phyloP scores from a whole-genome alignment of 768 basidiomycete genomes.

The Candolleomyces aberdarensis region DNA sequence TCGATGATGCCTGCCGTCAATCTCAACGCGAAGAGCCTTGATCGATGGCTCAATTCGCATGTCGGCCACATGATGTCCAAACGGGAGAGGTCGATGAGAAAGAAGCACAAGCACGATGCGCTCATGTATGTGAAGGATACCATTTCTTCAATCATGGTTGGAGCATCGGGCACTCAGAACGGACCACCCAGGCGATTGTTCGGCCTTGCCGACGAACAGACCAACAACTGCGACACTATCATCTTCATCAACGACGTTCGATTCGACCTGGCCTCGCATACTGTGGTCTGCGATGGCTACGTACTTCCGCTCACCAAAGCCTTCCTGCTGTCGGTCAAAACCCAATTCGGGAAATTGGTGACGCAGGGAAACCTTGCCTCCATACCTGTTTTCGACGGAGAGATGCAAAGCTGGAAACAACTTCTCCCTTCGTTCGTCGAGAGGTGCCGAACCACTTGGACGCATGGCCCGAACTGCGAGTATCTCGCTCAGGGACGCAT shows the following conservation, averaged over 20 bases:
- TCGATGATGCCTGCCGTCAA: conserved; percentile 30
- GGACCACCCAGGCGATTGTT: neutral
- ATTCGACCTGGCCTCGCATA: conserved; percentile 46
- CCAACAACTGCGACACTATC: conserved; percentile 27
- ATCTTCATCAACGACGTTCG: conserved; percentile 46
- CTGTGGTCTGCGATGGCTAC: conserved; percentile 49
- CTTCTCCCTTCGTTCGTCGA: conserved; percentile 50
- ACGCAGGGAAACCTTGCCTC: conserved; percentile 4
- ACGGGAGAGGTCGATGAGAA: conserved; percentile 19
- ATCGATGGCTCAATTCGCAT: conserved; percentile 31
- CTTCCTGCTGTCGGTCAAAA: conserved; percentile 11
- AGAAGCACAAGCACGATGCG: conserved; percentile 17
- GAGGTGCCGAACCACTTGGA: conserved; percentile 48
- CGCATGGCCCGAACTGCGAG: conserved; percentile 45
- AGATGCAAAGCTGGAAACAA: conserved; percentile 45
- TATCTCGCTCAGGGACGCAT: conserved; percentile 31
- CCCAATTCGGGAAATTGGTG: conserved; percentile 13
- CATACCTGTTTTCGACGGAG: conserved; percentile 25
- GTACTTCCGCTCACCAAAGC: conserved; percentile 29
- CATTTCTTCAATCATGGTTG: conserved; percentile 14
- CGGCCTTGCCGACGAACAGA: neutral
- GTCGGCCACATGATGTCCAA: conserved; percentile 22
- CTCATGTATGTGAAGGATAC: conserved; percentile 28
- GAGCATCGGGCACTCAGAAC: neutral
- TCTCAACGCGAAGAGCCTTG: conserved; percentile 7